Evolutionary conservation across 148 eudicot genomes (phyloP).

Genomic region (Tetragonia tetragonoides): DNA sequence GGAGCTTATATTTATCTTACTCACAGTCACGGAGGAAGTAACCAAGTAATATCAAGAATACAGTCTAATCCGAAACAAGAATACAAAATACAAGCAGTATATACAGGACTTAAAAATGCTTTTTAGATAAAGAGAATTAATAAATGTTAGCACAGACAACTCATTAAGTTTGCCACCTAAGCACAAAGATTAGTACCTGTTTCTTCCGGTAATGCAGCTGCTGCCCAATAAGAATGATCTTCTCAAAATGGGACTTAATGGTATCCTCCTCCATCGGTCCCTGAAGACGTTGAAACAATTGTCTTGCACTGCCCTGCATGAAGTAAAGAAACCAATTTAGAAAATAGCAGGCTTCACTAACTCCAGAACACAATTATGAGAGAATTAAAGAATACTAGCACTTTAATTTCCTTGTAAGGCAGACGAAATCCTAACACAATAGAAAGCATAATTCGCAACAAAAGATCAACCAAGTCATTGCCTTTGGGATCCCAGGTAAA

Average conservation of each 20-base stretch:
- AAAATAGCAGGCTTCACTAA: not conserved
- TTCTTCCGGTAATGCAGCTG: slow-evolving; percentile 47
- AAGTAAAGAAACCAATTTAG: slow-evolving; percentile 10
- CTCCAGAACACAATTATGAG: slow-evolving; percentile 2
- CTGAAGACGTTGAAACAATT: slow-evolving; percentile 83
- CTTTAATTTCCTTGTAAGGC: not conserved
- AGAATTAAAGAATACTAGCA: not conserved
- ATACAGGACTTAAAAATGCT: not conserved
- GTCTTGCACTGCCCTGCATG: slow-evolving; percentile 90
- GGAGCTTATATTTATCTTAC: too few species aligned
- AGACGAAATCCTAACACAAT: not conserved
- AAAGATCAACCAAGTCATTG: slow-evolving; percentile 24
- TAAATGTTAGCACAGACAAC: not conserved
- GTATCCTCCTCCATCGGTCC: slow-evolving; percentile 88
- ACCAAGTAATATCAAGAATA: not conserved
- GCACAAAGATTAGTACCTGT: slow-evolving; percentile 45
- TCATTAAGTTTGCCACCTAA: not conserved
- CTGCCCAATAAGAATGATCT: slow-evolving; percentile 59
- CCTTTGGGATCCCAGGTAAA: slow-evolving; percentile 98
- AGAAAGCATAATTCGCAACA: not conserved
- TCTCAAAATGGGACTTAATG: slow-evolving; percentile 83
- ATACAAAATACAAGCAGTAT: not conserved
- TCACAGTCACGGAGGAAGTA: not conserved
- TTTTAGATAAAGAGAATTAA: not conserved
- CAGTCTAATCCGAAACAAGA: not conserved